These are phyloP conservation scores for Epichloe baconii DNA, from an alignment of 2,329 filamentous ascomycete species.

Conservation along the genomic window DNA sequence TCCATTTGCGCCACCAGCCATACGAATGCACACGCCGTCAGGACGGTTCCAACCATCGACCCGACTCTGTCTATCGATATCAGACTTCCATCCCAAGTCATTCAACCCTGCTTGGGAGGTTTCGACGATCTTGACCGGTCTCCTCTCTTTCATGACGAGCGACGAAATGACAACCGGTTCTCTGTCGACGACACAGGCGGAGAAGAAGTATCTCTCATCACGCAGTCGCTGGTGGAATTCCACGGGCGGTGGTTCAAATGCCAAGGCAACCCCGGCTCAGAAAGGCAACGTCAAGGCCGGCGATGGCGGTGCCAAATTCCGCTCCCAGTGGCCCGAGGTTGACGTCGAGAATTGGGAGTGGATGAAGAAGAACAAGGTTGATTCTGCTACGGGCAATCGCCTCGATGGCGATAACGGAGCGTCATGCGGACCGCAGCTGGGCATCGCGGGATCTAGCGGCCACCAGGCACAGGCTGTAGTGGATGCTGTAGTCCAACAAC, in stretches of 20 bases:
- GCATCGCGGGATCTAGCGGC: conserved; percentile 49
- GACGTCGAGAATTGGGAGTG: conserved; percentile 84
- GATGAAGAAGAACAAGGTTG: conserved; percentile 75
- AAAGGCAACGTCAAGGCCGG: conserved; percentile 82
- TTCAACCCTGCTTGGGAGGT: conserved; percentile 99
- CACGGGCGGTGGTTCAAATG: conserved; percentile 70
- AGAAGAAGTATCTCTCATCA: conserved; percentile 65
- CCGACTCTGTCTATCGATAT: conserved; percentile 86
- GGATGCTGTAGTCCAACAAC: conserved; percentile 62
- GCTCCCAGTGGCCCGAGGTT: conserved; percentile 76
- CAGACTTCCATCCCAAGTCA: conserved; percentile 92
- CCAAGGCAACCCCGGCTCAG: conserved; percentile 35
- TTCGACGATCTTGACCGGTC: conserved; percentile 84
- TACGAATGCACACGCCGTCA: conserved; percentile 96
- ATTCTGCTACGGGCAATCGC: conserved; percentile 59
- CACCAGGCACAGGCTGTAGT: conserved; percentile 57
- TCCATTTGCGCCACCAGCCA: conserved; percentile 90
- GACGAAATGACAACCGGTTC: conserved; percentile 98
- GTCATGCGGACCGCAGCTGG: conserved; percentile 38
- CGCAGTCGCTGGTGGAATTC: conserved; percentile 93
- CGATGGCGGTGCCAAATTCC: conserved; percentile 85
- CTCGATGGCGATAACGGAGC: conserved; percentile 33
- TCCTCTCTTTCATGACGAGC: conserved; percentile 95
- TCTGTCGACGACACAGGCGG: conserved; percentile 60
- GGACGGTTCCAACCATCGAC: conserved; percentile 91